Evolutionary conservation across 805 yeast species (phyloP), one percentile per base, ranked within the genome.

Genomic region (Huiozyma sinensis): DNA sequence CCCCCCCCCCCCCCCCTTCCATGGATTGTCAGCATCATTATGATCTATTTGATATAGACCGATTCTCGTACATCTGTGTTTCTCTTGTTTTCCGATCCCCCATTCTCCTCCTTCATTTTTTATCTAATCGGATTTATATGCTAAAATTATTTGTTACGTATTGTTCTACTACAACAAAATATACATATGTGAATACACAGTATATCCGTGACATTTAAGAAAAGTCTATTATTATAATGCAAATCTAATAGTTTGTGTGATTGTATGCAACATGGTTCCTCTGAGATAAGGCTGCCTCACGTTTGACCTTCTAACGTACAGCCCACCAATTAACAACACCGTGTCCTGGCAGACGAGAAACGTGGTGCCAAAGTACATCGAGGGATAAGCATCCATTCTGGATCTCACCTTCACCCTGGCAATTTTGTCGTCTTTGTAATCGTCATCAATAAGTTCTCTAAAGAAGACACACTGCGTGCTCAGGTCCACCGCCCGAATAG

Each of bases 311-410:
- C 47, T 46, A 11, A 54, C 47, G 17, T 51, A 40, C 6, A 58
- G 10, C 4, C 65, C 65, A 28, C 65, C 65, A 12, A 58, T 44
- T 8, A 55, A 44, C 2, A 51, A 37, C 28, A 51, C 46, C 7
- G 45, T 44, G 5, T 53, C 60, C 28, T 48, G 47, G 2, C 33
- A 32, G 27, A 43, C 47, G 29, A 48, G 10, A 1, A 51, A 43
- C 7, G 28, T n/a, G 12, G 10, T 7, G 41, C 50, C 28, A 29
- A 41, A 41, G 30, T 33, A 41, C 7, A 35, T 27, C 17, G 29
- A 28, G 34, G 31, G 17, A 7, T 28, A 17, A 24, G 28, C 7
- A 29, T 31, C 44, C 7, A 9, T 8, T n/a, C 29, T 34, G 24
- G 30, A 29, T 35, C 12, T 10, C 27, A 35, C 38, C 6, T 34